Evolutionary conservation across 2,329 filamentous ascomycete species (phyloP), one percentile per base, ranked within the genome.

Genomic region (Colletotrichum cuscutae): DNA sequence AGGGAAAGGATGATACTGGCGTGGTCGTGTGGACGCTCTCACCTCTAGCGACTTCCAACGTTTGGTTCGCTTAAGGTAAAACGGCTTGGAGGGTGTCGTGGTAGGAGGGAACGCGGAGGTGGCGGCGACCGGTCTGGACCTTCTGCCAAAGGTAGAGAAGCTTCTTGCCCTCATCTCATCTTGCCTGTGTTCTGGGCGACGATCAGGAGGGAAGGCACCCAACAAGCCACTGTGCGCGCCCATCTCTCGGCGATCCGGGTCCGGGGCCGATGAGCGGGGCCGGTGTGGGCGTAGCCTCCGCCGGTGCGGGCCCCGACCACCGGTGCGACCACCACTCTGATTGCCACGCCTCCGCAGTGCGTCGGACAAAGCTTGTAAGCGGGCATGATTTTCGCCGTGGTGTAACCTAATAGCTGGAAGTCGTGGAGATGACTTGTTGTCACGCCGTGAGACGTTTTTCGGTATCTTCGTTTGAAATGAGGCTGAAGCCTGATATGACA

Each of bases 261-360:
- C 66, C 66, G 59, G 70, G 22, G 15, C 65, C 65, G 71, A 65
- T 24, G 28, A 26, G 71, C 35, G 71, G 66, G 60, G 69, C 66
- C 63, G 53, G 3, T 46, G 35, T 42, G 60, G 15, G 22, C 60
- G 56, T 35, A 37, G 26, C 52, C 35, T 52, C 66, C 60, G 42
- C 56, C 71, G 66, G 66, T 71, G 30, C 54, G 32, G 24, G 62
- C 60, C 56, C 60, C 56, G 49, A 30, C 61, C 28, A 52, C 66
- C 32, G 60, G 60, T 65, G 56, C 56, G 19, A 65, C 60, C 32
- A 46, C 15, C 30, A 56, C 65, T 57, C 15, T n/a, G 24, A 42
- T 42, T 37, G 37, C 6, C 22, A 12, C 15, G 9, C 32, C 12
- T 37, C 22, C 19, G 32, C 19, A 28, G 26, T 28, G 32, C 46